Conservation (phyloP, 2,329 filamentous ascomycete genomes). For the Colletotrichum camelliae region DNA sequence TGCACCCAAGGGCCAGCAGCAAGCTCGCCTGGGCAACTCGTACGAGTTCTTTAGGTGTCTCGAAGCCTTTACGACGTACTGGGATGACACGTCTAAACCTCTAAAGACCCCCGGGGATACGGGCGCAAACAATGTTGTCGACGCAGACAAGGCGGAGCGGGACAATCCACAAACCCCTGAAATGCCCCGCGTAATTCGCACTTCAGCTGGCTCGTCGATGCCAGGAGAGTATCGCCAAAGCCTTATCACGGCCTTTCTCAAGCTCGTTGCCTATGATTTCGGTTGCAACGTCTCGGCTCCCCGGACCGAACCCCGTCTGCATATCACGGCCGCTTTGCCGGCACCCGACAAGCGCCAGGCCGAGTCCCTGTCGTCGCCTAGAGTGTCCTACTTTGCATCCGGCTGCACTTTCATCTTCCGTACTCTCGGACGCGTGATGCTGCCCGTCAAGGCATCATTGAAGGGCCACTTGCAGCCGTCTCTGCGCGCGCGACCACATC, state of each 20-base stretch:
- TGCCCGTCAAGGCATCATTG: conserved; percentile 62
- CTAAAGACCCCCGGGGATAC: conserved; percentile 11
- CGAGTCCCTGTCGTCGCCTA: conserved; percentile 27
- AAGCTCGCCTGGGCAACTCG: conserved; percentile 64
- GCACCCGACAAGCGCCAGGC: conserved; percentile 20
- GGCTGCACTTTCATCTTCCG: conserved; percentile 66
- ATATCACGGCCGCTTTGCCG: conserved; percentile 48
- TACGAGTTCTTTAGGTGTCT: conserved; percentile 72
- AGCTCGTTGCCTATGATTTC: conserved; percentile 70
- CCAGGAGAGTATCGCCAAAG: conserved; percentile 62
- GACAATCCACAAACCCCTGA: neutral
- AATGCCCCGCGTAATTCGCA: conserved; percentile 37
- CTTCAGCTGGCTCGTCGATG: conserved; percentile 58
- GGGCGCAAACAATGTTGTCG: neutral
- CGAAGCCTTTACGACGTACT: conserved; percentile 63
- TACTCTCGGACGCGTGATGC: conserved; percentile 64
- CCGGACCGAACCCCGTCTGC: conserved; percentile 63
- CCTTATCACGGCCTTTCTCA: conserved; percentile 64
- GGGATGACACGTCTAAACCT: conserved; percentile 63
- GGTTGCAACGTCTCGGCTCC: conserved; percentile 65
- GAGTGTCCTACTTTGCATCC: conserved; percentile 62
- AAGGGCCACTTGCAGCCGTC: conserved; percentile 67
- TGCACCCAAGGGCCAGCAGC: conserved; percentile 56
- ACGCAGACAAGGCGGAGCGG: conserved; percentile 19
- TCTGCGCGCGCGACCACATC: conserved; percentile 60